Conservation (phyloP, 179 eudicot species). For the Carnegiea gigantea region DNA sequence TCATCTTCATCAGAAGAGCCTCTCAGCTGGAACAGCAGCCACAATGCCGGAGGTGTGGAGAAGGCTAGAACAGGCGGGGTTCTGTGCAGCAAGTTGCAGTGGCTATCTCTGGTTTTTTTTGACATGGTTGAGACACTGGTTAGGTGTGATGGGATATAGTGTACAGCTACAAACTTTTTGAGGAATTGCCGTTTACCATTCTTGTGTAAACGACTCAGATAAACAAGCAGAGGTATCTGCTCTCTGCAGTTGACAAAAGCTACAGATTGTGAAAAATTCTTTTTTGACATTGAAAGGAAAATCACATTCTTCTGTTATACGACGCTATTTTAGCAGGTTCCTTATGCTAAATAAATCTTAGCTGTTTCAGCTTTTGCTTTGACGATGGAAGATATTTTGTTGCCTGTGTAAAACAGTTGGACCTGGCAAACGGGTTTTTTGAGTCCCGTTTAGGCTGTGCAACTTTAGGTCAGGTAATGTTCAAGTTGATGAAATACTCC, state of each 20-base stretch:
- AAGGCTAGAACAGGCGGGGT: constrained; percentile 5
- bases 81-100: constrained; percentile 6
- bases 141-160: constrained; percentile 16
- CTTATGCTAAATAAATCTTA: background rate
- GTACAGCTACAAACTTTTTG: constrained; percentile 12
- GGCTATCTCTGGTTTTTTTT: background rate
- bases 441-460: background rate
- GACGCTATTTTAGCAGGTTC: background rate
- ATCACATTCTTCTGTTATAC: constrained; percentile 7
- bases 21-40: constrained; percentile 1
- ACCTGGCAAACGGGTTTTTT: background rate
- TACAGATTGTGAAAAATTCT: background rate
- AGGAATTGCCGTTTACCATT: background rate
- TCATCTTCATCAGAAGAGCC: background rate
- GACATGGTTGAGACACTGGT: background rate
- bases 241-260: background rate
- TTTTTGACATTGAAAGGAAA: background rate
- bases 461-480: background rate
- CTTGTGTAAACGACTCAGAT: background rate
- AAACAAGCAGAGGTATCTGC: background rate
- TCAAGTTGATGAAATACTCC: background rate
- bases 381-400: background rate
- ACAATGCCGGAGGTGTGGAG: constrained; percentile 9
- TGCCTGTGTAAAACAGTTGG: background rate
- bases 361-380: background rate